Percentiles rank a stretch among this genome's conserved stretches.
Evolutionary conservation across 2,329 filamentous ascomycete species (phyloP).

Genomic region (Chaetomiaceae sp.): DNA sequence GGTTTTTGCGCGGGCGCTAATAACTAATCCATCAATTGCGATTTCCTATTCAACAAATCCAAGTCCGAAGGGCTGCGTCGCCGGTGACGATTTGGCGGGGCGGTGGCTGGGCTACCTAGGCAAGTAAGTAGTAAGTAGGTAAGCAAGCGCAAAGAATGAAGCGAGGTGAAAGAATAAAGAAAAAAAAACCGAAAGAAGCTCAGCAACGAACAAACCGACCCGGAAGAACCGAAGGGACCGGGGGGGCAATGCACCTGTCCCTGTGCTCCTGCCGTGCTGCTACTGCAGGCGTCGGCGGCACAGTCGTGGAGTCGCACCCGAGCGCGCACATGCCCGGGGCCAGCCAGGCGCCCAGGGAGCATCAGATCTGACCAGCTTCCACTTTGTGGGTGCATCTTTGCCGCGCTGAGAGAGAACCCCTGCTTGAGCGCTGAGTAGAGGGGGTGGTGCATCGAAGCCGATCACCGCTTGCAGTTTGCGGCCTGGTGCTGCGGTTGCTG

Average conservation of each 20-base stretch:
- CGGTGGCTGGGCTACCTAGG: too few relatives aligned
- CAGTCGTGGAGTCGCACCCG: conserved; percentile 1
- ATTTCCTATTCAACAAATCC: background rate
- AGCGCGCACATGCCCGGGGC: background rate
- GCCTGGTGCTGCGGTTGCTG: too few relatives aligned
- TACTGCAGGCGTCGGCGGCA: conserved; percentile 10
- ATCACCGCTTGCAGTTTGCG: too few relatives aligned
- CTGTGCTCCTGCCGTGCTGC: conserved; percentile 4
- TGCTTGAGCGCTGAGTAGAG: too few relatives aligned
- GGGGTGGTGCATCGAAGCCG: background rate
- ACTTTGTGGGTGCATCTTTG: too few relatives aligned
- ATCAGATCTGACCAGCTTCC: background rate
- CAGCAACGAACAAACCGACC: background rate
- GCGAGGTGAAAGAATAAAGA: background rate
- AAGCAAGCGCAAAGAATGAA: background rate
- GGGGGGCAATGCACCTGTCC: background rate
- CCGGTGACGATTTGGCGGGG: background rate
- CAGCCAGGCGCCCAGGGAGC: background rate
- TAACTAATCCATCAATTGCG: background rate
- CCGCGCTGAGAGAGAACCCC: too few relatives aligned
- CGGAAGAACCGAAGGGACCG: too few relatives aligned
- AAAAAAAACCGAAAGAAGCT: background rate
- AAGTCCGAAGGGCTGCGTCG: background rate
- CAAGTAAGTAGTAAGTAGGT: too few relatives aligned
- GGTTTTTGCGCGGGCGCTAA: background rate